phyloP scores from a whole-genome alignment of 208 protist species.

The Vickermania ingenoplastis region DNA sequence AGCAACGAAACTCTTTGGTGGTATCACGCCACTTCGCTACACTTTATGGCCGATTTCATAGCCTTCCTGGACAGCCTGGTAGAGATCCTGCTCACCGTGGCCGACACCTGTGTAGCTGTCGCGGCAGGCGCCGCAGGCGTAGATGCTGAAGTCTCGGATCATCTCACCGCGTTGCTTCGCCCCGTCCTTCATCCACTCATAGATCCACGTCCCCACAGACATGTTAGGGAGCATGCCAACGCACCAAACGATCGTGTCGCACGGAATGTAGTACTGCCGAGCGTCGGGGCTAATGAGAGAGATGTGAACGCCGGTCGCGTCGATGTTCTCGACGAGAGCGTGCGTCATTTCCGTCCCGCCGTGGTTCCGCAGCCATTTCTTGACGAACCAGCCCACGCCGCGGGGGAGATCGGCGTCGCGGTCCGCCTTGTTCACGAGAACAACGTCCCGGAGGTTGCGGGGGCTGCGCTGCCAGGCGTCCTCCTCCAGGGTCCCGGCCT shows the following conservation, averaged over 20 bases:
- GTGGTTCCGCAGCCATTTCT: constrained; percentile 71
- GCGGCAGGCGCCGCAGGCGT: constrained; percentile 62
- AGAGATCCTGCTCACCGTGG: constrained; percentile 76
- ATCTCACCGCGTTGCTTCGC: constrained; percentile 66
- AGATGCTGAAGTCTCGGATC: constrained; percentile 69
- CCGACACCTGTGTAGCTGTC: constrained; percentile 66
- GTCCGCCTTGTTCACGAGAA: constrained; percentile 65
- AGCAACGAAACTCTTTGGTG: no score
- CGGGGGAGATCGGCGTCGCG: constrained; percentile 73
- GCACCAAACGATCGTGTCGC: constrained; percentile 82
- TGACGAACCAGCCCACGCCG: constrained; percentile 71
- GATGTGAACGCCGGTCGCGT: constrained; percentile 52
- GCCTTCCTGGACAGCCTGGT: constrained; percentile 73
- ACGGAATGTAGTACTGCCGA: constrained; percentile 45
- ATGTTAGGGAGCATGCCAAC: constrained; percentile 79
- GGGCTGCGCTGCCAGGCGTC: constrained; percentile 22
- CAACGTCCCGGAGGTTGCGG: constrained; percentile 72
- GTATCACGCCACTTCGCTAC: constrained; percentile 11
- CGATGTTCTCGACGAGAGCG: constrained; percentile 54
- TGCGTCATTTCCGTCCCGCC: constrained; percentile 58
- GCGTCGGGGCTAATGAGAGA: constrained; percentile 40
- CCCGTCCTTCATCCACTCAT: constrained; percentile 84
- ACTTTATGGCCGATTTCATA: constrained; percentile 82
- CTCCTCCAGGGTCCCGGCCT: constrained; percentile 19
- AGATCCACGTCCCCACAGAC: constrained; percentile 66